Evolutionary conservation across 208 protist species (phyloP), one percentile per base, ranked within the genome.

Genomic region (Trypanosoma caninum): DNA sequence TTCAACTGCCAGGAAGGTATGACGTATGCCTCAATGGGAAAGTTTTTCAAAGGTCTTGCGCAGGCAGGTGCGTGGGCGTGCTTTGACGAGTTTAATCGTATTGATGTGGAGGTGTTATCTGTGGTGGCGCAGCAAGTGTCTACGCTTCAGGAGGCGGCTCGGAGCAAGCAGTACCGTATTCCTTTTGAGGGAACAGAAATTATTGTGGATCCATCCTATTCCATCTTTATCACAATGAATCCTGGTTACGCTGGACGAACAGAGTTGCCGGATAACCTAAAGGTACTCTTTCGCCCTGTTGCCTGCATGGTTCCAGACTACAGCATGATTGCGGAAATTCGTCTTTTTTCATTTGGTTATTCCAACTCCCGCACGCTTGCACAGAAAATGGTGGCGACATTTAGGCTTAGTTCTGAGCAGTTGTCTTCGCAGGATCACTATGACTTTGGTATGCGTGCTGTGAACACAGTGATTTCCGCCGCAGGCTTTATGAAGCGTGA

Each of bases 11-110:
- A 97, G 64, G 94, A 98, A 60, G 93, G 94, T 56, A 97, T 98
- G 89, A 97, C 95, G 34, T 97, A 93, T 65, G 78, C 86, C n/a
- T 96, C 95, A 31, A 98, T 98, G 96, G 94, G 91, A 30, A 98
- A 98, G 71, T 98, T 98, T 85, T 98, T 98, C 78, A 98, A 98
- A 60, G 95, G 95, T 2, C 85, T 98, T 10, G 97, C 95, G 6
- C 92, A 95, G 63, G 82, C 91, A 20, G 97, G 97, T 52, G 97
- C 97, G 35, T 99, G 95, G 95, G 89, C 96, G 18, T 99, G 97
- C 76, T 99, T 99, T 71, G 98, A 99, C 72, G 98, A 99, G 82
- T 99, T 99, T 90, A 99, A 99, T 80, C 89, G 98, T 60, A 98
- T 99, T 78, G 94, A 99, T 56, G 92, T 99, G 16, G 96, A 98